Evolutionary conservation across 495 filamentous ascomycete species (phyloP).

Genomic region (Penicillium parvum): DNA sequence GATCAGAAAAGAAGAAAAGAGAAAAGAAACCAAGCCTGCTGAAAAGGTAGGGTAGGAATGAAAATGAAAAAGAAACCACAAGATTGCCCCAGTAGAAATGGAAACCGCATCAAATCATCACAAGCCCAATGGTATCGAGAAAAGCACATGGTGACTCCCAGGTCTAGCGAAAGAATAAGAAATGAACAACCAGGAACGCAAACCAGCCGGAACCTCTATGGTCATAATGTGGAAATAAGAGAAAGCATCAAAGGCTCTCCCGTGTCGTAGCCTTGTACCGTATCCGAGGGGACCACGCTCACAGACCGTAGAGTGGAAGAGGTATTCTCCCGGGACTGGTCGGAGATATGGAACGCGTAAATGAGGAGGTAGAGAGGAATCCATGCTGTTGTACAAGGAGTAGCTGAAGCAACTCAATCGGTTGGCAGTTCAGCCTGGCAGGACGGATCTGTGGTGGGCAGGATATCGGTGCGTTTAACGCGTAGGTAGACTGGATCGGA

Average conservation of each 20-base stretch:
- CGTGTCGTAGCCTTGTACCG: constrained; percentile 23
- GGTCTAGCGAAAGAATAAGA: constrained; percentile 41
- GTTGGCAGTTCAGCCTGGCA: background rate
- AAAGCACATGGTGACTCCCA: constrained; percentile 33
- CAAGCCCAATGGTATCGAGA: constrained; percentile 32
- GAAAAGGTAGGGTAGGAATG: constrained; percentile 3
- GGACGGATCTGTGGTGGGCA: constrained; percentile 5
- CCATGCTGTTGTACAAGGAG: constrained; percentile 43
- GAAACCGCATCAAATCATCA: constrained; percentile 28
- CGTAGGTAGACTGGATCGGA: constrained; percentile 3
- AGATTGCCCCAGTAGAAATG: constrained; percentile 23
- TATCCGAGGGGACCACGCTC: constrained; percentile 21
- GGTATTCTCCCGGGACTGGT: constrained; percentile 8
- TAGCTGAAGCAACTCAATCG: constrained; percentile 14
- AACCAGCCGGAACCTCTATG: constrained; percentile 46
- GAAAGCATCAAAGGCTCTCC: constrained; percentile 17
- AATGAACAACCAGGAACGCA: constrained; percentile 37
- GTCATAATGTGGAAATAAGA: constrained; percentile 33
- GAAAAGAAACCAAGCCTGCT: too few relatives aligned
- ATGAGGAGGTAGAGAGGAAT: constrained; percentile 18
- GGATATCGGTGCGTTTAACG: constrained; percentile 8
- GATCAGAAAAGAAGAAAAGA: constrained; percentile 16
- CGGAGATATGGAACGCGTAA: constrained; percentile 15
- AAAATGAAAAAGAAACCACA: constrained; percentile 16
- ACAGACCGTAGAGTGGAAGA: constrained; percentile 9